phyloP scores from a whole-genome alignment of 305 asterid genomes.

The Striga hermonthica region DNA sequence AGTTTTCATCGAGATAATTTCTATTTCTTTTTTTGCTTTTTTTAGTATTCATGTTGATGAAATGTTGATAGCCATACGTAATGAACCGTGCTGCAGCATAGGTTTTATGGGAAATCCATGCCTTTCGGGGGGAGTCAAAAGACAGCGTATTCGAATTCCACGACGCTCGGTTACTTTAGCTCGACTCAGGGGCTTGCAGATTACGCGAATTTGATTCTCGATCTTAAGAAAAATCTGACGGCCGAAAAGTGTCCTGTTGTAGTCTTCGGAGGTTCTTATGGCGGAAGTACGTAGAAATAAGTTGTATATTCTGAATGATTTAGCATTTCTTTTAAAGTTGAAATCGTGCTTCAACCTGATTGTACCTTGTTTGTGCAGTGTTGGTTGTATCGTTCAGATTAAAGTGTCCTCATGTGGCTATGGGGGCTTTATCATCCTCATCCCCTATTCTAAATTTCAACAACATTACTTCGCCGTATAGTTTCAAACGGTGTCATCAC shows the following conservation, averaged over 20 bases:
- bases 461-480: constrained; percentile 66
- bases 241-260: constrained; percentile 70
- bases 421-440: constrained; percentile 89
- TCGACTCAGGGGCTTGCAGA: constrained; percentile 86
- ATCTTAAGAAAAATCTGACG: constrained; percentile 60
- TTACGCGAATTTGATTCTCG: constrained; percentile 66
- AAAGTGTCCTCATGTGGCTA: constrained; percentile 76
- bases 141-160: constrained; percentile 56
- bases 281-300: constrained; percentile 64
- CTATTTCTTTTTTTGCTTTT: not conserved
- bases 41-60: not conserved
- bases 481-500: constrained; percentile 62
- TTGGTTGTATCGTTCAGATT: constrained; percentile 91
- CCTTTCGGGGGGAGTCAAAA: constrained; percentile 62
- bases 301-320: not conserved
- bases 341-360: no score
- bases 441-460: constrained; percentile 85
- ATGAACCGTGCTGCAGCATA: constrained; percentile 59
- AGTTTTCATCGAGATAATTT: constrained; percentile 72
- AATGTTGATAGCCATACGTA: not conserved
- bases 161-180: constrained; percentile 74
- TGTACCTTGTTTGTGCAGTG: constrained; percentile 44
- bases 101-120: constrained; percentile 75
- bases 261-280: constrained; percentile 88
- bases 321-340: no score